Evolutionary conservation across 352 stramenopile genomes (phyloP).

Genomic region (Aphanomyces euteiches): DNA sequence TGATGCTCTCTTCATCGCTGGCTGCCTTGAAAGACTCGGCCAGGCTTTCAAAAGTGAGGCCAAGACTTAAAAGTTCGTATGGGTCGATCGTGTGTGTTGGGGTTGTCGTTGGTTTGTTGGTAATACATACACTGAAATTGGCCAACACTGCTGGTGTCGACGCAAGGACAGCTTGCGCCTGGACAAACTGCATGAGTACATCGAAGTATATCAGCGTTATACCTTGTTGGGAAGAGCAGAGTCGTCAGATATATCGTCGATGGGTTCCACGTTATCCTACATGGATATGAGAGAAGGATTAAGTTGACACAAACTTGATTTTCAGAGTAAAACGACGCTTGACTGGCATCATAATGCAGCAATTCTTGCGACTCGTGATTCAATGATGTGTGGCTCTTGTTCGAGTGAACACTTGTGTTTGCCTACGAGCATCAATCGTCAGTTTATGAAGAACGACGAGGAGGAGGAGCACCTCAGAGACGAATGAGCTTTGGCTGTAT

Average conservation of each 20-base stretch:
- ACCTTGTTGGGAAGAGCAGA: background rate
- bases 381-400: background rate
- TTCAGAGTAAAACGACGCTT: constrained; percentile 16
- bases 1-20: constrained; percentile 36
- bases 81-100: background rate
- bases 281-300: background rate
- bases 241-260: background rate
- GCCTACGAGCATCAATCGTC: background rate
- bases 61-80: constrained; percentile 3
- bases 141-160: background rate
- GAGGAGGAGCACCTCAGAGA: constrained; percentile 1
- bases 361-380: background rate
- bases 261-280: no score
- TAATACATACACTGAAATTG: background rate
- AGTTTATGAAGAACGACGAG: background rate
- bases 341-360: constrained; percentile 4
- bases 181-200: no score
- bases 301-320: background rate
- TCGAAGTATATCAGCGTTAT: no score
- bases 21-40: constrained; percentile 42
- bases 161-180: no score
- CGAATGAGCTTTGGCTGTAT: constrained; percentile 29
- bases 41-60: constrained; percentile 41
- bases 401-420: background rate
- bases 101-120: no score